These are phyloP conservation scores for Mediolabrus comicus DNA, from an alignment of 108 stramenopile species.

Conservation along the genomic window DNA sequence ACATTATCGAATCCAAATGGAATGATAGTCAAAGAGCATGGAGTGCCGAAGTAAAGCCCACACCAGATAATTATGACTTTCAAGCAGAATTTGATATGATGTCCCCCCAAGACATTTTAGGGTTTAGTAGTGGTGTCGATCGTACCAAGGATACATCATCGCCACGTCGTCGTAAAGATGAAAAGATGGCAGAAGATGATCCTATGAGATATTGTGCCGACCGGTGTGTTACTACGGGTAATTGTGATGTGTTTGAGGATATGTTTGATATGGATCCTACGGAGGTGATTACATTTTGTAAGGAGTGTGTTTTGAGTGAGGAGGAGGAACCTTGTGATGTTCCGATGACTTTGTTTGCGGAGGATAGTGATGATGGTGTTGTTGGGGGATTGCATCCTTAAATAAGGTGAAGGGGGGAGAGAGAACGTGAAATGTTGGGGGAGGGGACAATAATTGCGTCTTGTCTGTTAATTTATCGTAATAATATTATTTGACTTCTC, in stretches of 20 bases:
- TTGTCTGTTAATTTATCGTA: too few relatives aligned
- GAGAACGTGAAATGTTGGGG: too few relatives aligned
- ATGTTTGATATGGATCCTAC: conserved; percentile 48
- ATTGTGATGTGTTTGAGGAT: conserved; percentile 81
- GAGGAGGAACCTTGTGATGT: conserved; percentile 71
- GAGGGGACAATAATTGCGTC: too few relatives aligned
- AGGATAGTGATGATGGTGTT: conserved; percentile 1
- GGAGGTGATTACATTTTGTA: conserved; percentile 76
- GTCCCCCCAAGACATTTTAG: background rate
- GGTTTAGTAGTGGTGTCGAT: conserved; percentile 10
- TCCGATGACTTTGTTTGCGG: conserved; percentile 46
- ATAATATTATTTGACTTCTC: too few relatives aligned
- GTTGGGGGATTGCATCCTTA: conserved; percentile 25
- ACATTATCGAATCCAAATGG: conserved; percentile 51
- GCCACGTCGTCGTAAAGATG: conserved; percentile 42
- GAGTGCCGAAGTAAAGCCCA: conserved; percentile 16
- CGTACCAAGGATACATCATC: background rate
- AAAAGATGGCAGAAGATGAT: conserved; percentile 57
- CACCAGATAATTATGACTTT: conserved; percentile 27
- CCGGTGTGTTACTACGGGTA: conserved; percentile 75
- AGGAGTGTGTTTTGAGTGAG: conserved; percentile 74
- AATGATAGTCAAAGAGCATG: conserved; percentile 51
- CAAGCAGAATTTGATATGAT: conserved; percentile 8
- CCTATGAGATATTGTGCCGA: conserved; percentile 83
- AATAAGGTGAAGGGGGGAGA: background rate